Base-by-base conservation (phyloP, 78 protist genomes). In the Tieghemostelium lacteum region DNA sequence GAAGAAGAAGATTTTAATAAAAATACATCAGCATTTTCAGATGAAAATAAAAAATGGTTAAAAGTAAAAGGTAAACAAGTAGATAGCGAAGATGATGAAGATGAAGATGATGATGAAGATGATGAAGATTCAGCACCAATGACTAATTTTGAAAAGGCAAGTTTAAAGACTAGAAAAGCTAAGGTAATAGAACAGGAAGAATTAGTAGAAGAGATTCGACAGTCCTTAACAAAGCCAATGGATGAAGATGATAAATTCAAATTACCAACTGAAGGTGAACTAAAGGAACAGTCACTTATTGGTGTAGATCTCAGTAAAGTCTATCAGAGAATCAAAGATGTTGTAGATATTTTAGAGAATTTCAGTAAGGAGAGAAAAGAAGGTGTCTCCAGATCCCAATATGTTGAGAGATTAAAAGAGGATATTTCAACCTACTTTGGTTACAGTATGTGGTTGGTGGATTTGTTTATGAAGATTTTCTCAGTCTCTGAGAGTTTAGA, bases 401-500 rank as follows among this genome's bases (percentile, higher is more conserved):
- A 98, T 92, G 7, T 96, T 28, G 50, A 19, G 5, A 62, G 54
- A 50, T 92, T 98, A n/a, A 28, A 2, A 10, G 65, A 26, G n/a
- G 99, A 98, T 93, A 55, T 97, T 37, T 36, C 61, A 7, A 14
- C 49, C 28, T 88, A 93, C 78, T 97, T 94, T 85, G 98, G 97
- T 24, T 97, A 96, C 95, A 24, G 28, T 3, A 75, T 60, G 24
- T 97, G 40, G 66, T 86, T 98, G 36, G 67, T 93, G n/a, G 92
- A 61, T 12, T 58, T 83, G n/a, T 49, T 98, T 31, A 50, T 98
- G 22, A 72, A 95, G 31, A 73, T 98, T 19, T 97, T 99, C 94
- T 60, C 92, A 0, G 92, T 73, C 2, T 26, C 29, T 24, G 99
- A 97, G 78, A 58, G 75, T 24, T 12, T 95, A 39, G 97, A 88